A percentile compares a stretch with the other conserved stretches of the same genome.
phyloP scores from a whole-genome alignment of 2,329 filamentous ascomycete species.

The Penicillium concentricum region DNA sequence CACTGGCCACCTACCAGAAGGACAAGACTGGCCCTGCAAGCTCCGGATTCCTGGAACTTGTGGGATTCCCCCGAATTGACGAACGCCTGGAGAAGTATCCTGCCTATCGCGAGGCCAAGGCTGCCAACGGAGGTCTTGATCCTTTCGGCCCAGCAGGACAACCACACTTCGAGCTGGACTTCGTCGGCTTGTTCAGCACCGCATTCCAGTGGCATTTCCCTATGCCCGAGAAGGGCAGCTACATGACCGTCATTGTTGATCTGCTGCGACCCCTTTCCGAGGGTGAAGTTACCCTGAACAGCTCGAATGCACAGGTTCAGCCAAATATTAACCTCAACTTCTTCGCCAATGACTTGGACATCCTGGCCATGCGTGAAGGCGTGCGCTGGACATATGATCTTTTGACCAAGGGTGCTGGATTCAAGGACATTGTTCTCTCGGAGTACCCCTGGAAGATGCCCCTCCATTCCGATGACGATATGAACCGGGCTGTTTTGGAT shows the following conservation, averaged over 20 bases:
- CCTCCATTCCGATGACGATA: slow-evolving; percentile 54
- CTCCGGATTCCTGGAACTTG: slow-evolving; percentile 50
- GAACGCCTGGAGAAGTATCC: slow-evolving; percentile 49
- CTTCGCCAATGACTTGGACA: slow-evolving; percentile 50
- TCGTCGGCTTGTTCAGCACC: slow-evolving; percentile 57
- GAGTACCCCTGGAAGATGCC: slow-evolving; percentile 64
- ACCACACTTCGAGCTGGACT: slow-evolving; percentile 63
- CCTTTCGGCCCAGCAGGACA: slow-evolving; percentile 58
- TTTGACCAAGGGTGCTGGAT: slow-evolving; percentile 55
- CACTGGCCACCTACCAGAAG: slow-evolving; percentile 38
- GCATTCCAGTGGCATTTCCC: slow-evolving; percentile 54
- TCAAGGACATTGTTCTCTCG: slow-evolving; percentile 44
- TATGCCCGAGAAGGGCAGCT: slow-evolving; percentile 46
- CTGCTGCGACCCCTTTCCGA: slow-evolving; percentile 50
- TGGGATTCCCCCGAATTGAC: slow-evolving; percentile 62
- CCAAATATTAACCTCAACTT: slow-evolving; percentile 48
- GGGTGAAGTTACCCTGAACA: slow-evolving; percentile 43
- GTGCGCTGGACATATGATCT: slow-evolving; percentile 58
- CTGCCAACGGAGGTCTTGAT: slow-evolving; percentile 45
- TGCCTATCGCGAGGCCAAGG: slow-evolving; percentile 50
- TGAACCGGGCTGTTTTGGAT: slow-evolving; percentile 59
- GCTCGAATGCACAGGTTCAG: slow-evolving; percentile 37
- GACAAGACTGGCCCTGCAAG: slow-evolving; percentile 40
- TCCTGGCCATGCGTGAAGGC: slow-evolving; percentile 60
- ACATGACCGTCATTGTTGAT: slow-evolving; percentile 58